Evolutionary conservation across 2,329 filamentous ascomycete genomes (phyloP).

Genomic region (Pleoardoris graminearum): DNA sequence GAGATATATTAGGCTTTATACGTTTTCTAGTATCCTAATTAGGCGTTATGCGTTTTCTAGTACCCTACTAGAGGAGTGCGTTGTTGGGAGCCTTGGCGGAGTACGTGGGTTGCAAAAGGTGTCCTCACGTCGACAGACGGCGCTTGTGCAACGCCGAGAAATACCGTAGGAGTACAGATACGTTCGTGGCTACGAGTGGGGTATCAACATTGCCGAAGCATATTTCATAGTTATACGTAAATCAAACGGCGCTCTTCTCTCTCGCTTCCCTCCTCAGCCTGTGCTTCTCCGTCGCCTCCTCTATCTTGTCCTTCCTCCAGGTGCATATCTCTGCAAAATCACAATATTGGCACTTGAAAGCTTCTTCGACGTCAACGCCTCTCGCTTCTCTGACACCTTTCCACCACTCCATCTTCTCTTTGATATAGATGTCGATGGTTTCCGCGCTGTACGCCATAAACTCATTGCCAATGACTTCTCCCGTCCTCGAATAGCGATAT

Average conservation of each 20-base stretch:
- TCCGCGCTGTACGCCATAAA: constrained; percentile 68
- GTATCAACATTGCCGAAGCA: background rate
- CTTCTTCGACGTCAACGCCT: constrained; percentile 81
- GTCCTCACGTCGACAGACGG: no score
- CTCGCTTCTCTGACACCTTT: constrained; percentile 70
- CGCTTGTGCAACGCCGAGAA: no score
- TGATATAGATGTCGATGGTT: constrained; percentile 67
- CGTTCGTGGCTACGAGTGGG: no score
- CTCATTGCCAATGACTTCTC: constrained; percentile 60
- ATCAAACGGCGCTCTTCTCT: constrained; percentile 33
- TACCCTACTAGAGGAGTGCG: no score
- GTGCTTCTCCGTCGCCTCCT: constrained; percentile 55
- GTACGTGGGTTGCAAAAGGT: no score
- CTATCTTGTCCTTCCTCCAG: constrained; percentile 74
- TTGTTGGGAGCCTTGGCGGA: no score
- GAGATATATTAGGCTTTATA: no score
- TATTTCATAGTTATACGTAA: background rate
- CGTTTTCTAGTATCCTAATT: no score
- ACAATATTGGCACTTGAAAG: constrained; percentile 84
- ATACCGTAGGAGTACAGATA: no score
- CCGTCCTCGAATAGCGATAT: constrained; percentile 54
- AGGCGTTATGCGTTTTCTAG: no score
- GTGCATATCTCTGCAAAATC: constrained; percentile 79
- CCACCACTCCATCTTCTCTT: constrained; percentile 83
- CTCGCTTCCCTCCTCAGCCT: constrained; percentile 25